A percentile compares a stretch with the other conserved stretches of the same genome.
phyloP scores from a whole-genome alignment of 192 early-diverging fungal genomes.

The Pilobolus umbonatus region DNA sequence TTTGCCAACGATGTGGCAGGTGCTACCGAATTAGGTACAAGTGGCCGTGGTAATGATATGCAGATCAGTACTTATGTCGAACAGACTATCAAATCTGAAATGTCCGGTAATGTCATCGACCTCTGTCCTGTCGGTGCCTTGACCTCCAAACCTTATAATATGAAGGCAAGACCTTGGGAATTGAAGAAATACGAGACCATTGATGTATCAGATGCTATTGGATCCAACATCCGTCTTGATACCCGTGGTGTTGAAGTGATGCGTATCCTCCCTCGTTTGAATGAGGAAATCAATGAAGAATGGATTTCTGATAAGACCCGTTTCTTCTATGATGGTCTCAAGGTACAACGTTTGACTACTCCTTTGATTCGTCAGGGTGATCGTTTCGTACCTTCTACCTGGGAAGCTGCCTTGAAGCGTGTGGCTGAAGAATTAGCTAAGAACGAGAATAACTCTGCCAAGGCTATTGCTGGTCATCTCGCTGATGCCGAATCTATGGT shows the following conservation, averaged over 20 bases:
- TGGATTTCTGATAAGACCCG: constrained; percentile 99
- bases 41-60: constrained; percentile 95
- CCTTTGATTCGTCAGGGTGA: constrained; percentile 84
- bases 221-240: constrained; percentile 94
- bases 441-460: constrained; percentile 59
- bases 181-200: constrained; percentile 93
- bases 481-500: constrained; percentile 94
- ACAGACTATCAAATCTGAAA: constrained; percentile 82
- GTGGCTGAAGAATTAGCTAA: constrained; percentile 63
- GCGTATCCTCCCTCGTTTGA: constrained; percentile 91
- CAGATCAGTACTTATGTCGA: constrained; percentile 97
- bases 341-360: constrained; percentile 90
- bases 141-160: constrained; percentile 95
- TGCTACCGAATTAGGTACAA: constrained; percentile 89
- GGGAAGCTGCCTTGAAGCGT: constrained; percentile 77
- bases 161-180: constrained; percentile 95
- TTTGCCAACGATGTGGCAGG: constrained; percentile 98
- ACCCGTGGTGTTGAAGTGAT: constrained; percentile 94
- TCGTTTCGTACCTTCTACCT: constrained; percentile 77
- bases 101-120: constrained; percentile 97
- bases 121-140: constrained; percentile 97
- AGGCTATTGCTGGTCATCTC: constrained; percentile 85
- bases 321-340: constrained; percentile 92
- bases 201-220: constrained; percentile 92
- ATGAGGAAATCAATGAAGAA: constrained; percentile 98